Base-by-base conservation (phyloP, 2,329 filamentous ascomycete genomes). In the Tolypocladium nubicola region DNA sequence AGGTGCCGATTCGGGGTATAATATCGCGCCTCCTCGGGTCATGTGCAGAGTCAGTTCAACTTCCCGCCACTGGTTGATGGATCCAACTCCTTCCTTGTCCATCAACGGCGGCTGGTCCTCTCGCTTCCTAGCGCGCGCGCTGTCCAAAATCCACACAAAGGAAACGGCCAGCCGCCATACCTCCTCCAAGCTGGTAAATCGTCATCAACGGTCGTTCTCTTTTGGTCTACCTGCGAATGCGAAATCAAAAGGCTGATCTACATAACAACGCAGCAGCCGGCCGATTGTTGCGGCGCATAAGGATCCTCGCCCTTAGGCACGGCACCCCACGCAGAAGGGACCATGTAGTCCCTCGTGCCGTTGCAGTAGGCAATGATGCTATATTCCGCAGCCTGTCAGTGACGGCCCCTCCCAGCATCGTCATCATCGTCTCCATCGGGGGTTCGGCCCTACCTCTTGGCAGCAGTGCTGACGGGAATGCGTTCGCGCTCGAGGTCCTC, bases 351-450 rank as follows among this genome's bases (percentile, higher is more conserved):
- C 75, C 93, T 89, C 66, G 94, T 97, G 75, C 90, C 92, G 75
- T 96, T 96, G 76, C 93, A 97, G 79, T 97, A 97, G 66, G 90
- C 89, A 73, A 97, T 97, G 73, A 97, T 89, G 74, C 94, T 99
- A 70, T 63, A 59, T 37, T 55, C 58, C n/a, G 16, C 40, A 37
- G n/a, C 53, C 52, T 14, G 49, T 60, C 52, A 60, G 57, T 11
- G 16, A 37, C 47, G 21, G 19, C 33, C 19, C 14, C 26, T 8
- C 19, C 26, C 45, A 19, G 9, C 16, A 35, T 11, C 10, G 30
- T 3, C 45, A 30, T 30, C 45, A 8, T 33, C 30, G 26, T 30
- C 26, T 30, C 6, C 10, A 14, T 19, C 8, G 26, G 30, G 47
- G 47, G 11, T 26, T 54, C 59, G 26, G 55, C 4, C 83, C 79